Conservation (phyloP, 2,329 filamentous ascomycete genomes). For the Ophiobolus disseminans region DNA sequence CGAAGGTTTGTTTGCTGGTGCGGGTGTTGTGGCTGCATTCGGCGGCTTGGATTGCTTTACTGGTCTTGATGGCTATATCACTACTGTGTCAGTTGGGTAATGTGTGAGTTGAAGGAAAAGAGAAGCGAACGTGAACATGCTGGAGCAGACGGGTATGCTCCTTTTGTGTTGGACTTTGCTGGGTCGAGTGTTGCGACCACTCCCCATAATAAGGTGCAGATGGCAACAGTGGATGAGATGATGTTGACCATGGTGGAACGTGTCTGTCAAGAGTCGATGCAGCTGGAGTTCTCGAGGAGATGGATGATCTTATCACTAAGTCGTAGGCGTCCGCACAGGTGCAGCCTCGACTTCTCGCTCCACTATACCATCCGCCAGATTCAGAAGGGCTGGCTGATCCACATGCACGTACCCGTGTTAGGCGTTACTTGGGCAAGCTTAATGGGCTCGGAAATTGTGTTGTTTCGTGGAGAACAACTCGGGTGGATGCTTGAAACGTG, state of each 20-base stretch:
- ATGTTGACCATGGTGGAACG: not conserved
- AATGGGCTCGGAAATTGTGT: not conserved
- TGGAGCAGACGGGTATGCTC: conserved; percentile 35
- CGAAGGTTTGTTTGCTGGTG: conserved; percentile 48
- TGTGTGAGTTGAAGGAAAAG: not conserved
- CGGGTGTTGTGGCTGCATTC: conserved; percentile 54
- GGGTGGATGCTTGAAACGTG: not conserved
- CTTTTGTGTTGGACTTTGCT: conserved; percentile 48
- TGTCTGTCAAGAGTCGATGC: not conserved
- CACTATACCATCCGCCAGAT: not conserved
- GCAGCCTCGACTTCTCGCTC: not conserved
- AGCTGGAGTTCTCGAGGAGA: not conserved
- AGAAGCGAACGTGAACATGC: conserved; percentile 29
- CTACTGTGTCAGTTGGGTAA: not conserved
- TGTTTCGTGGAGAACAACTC: not conserved
- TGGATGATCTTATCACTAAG: not conserved
- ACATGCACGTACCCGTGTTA: not conserved
- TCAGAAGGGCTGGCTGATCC: not conserved
- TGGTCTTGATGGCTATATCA: conserved; percentile 34
- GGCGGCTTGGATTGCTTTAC: conserved; percentile 51
- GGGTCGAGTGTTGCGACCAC: conserved; percentile 47
- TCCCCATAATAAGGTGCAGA: conserved; percentile 17
- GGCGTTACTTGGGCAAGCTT: not conserved
- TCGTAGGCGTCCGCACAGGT: not conserved
- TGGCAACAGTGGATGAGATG: conserved; percentile 7